Conservation (phyloP, 1,284 basidiomycete species). For the Somion occarium region DNA sequence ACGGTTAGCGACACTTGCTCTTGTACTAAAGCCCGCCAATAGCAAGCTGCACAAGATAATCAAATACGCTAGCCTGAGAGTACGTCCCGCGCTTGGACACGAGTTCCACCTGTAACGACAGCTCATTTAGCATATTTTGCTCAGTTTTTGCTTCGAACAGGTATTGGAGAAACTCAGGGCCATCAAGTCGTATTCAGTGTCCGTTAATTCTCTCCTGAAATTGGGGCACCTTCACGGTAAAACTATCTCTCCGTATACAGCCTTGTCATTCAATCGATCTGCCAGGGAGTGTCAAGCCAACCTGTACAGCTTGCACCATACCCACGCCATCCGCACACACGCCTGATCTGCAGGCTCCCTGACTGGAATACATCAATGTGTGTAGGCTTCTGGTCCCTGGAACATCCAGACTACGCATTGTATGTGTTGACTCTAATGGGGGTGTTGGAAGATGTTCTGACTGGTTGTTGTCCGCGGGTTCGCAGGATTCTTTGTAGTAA, state of each 20-base stretch:
- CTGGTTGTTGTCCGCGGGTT: not conserved
- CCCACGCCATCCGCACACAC: not conserved
- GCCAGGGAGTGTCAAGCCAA: not conserved
- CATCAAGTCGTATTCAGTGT: not conserved
- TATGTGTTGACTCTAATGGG: constrained; percentile 35
- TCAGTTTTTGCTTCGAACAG: not conserved
- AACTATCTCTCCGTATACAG: not conserved
- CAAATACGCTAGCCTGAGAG: too few species aligned
- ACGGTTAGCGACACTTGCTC: too few species aligned
- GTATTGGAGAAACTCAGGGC: not conserved
- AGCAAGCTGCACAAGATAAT: too few species aligned
- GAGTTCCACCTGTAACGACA: too few species aligned
- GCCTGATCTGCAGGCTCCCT: constrained; percentile 4
- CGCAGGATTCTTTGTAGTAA: constrained; percentile 68
- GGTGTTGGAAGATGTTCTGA: constrained; percentile 7
- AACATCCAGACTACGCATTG: constrained; percentile 74
- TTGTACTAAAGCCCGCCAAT: too few species aligned
- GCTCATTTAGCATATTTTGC: too few species aligned
- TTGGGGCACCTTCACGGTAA: not conserved
- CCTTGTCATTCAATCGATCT: constrained; percentile 1
- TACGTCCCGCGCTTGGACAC: too few species aligned
- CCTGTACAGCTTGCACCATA: not conserved
- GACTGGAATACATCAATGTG: constrained; percentile 36
- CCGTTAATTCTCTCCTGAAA: not conserved
- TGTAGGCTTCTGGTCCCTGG: constrained; percentile 69